A percentile compares a stretch with the other conserved stretches of the same genome.
phyloP scores from a whole-genome alignment of 352 stramenopile genomes.

The Bremia lactucae region DNA sequence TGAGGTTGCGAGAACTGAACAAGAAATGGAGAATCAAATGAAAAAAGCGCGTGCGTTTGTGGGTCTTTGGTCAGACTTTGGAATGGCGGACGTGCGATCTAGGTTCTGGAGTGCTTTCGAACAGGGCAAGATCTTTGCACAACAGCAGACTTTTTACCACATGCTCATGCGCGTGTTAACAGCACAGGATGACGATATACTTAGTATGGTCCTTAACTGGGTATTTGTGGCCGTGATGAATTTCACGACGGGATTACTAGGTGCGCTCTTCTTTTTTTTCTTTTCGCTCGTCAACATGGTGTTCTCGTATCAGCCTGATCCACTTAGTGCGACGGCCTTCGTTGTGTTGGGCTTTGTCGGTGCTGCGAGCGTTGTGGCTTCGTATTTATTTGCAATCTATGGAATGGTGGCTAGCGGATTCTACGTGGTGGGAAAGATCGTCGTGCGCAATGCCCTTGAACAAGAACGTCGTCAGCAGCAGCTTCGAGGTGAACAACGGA shows the following conservation, averaged over 20 bases:
- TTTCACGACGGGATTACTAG: slow-evolving; percentile 80
- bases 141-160: slow-evolving; percentile 84
- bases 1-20: slow-evolving; percentile 46
- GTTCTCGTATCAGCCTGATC: slow-evolving; percentile 74
- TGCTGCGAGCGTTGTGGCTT: slow-evolving; percentile 67
- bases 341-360: slow-evolving; percentile 63
- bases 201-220: slow-evolving; percentile 77
- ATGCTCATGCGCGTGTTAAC: slow-evolving; percentile 70
- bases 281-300: slow-evolving; percentile 79
- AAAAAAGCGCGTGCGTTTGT: slow-evolving; percentile 69
- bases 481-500: slow-evolving; percentile 26
- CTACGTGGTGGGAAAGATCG: slow-evolving; percentile 70
- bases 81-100: slow-evolving; percentile 55
- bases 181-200: slow-evolving; percentile 57
- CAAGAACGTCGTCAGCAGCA: slow-evolving; percentile 58
- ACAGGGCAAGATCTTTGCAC: slow-evolving; percentile 75
- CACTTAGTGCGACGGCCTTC: slow-evolving; percentile 62
- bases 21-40: slow-evolving; percentile 55
- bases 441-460: slow-evolving; percentile 63
- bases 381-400: slow-evolving; percentile 81
- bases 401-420: slow-evolving; percentile 72
- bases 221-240: slow-evolving; percentile 76
- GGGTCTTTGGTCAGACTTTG: slow-evolving; percentile 78
- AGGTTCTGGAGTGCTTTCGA: slow-evolving; percentile 80
- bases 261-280: slow-evolving; percentile 78